Evolutionary conservation across 2,329 filamentous ascomycete genomes (phyloP), one percentile per base, ranked within the genome.

Genomic region (Exophiala bonariae): DNA sequence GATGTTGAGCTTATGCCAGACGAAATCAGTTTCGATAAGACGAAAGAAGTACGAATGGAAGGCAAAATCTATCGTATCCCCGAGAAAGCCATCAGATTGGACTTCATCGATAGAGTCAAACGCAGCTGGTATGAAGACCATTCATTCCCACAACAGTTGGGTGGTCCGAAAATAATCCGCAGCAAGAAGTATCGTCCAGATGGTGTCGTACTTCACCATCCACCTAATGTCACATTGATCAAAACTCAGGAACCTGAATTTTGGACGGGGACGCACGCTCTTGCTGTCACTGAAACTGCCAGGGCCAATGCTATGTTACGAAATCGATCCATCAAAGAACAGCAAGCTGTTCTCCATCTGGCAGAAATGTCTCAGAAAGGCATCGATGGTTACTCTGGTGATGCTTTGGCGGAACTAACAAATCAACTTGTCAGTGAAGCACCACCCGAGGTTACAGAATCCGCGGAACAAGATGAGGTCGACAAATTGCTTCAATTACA

Each of bases 101-200:
- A 89, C 62, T 90, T 96, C 64, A 81, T 95, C 49, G 72, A 76
- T 61, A 77, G 76, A 54, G 72, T 82, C 56, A 81, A 80, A 63
- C 66, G 64, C 70, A 54, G 54, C 33, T 58, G 54, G 53, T 59
- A 59, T 33, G 52, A 59, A 31, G 74, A 64, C 52, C 47, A 58
- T 31, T 44, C 47, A 28, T 47, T 55, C 23, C 52, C 50, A 16
- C 26, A 44, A 44, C 39, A 44, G 5, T 33, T 51, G 40, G 37
- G 54, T 30, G 48, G 31, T 7, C 37, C 33, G 17, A 51, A 54
- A 41, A 41, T 33, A 22, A 55, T 44, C 10, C 49, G 44, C 30
- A 50, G 31, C 32, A 41, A 37, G n/a, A 48, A 50, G 28, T 54
- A 54, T 41, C 48, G 50, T n/a, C 49, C 55, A 19, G 47, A 52